Base-by-base conservation (phyloP, 257 asterid genomes). In the Nicotiana benthamiana region DNA sequence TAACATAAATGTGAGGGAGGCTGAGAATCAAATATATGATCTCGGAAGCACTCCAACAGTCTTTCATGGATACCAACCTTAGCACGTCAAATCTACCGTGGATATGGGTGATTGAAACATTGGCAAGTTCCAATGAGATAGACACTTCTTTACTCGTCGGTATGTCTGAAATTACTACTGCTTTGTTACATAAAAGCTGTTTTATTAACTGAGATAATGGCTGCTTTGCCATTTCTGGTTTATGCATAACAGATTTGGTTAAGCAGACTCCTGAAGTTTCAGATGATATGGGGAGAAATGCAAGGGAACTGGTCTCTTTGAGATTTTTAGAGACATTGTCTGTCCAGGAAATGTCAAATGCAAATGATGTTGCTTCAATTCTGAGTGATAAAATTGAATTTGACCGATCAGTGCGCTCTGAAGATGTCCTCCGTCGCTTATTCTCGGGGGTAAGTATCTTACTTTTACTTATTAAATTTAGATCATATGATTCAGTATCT, bases 251-350 rank as follows among this genome's bases (percentile, higher is more conserved):
- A 92, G 97, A 84, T 75, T 79, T 90, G 86, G 85, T 89, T 82
- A 83, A 83, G 89, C 81, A 24, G 77, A 80, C 85, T 12, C 89
- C 89, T 17, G 86, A 88, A 56, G 26, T 82, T 80, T 80, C 88
- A 27, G 87, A 82, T 75, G 89, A 88, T 68, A 16, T 86, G 40
- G 89, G 88, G 59, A 87, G 67, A 75, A 82, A 85, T 85, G 91
- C 89, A n/a, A 88, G 91, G 75, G 97, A 90, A 81, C 13, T 86
- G 48, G 82, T 89, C 66, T 87, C 89, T 34, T 80, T 90, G 83
- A 88, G 88, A 84, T 80, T 90, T 70, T 80, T 92, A 62, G 93
- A 90, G 92, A 75, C 75, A 66, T 80, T 89, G 40, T 81, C 54
- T 60, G 59, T 63, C 51, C 77, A 81, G 62, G 85, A 75, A 79